Evolutionary conservation across 768 basidiomycete genomes (phyloP).

Genomic region (Phaeolepiota aurea): DNA sequence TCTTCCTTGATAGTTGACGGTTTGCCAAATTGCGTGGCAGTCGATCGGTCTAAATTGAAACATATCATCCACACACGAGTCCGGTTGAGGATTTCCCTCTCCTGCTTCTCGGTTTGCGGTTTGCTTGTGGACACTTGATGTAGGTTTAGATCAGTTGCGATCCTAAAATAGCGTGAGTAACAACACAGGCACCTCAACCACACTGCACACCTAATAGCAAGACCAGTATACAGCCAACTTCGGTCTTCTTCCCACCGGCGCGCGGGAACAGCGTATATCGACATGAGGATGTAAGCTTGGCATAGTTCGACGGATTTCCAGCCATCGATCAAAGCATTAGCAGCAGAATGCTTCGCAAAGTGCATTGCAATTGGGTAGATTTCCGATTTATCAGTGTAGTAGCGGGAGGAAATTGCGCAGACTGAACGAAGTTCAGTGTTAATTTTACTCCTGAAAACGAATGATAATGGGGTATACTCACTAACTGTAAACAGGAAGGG

Average conservation of each 20-base stretch:
- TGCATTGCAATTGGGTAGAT: slow-evolving; percentile 87
- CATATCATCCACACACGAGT: slow-evolving; percentile 88
- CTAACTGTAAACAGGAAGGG: slow-evolving; percentile 89
- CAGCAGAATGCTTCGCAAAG: slow-evolving; percentile 77
- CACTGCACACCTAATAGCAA: slow-evolving; percentile 59
- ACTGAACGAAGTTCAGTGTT: slow-evolving; percentile 29
- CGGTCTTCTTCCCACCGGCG: slow-evolving; percentile 85
- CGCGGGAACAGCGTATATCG: slow-evolving; percentile 72
- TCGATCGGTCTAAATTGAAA: slow-evolving; percentile 82
- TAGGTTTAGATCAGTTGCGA: slow-evolving; percentile 85
- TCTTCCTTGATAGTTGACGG: slow-evolving; percentile 86
- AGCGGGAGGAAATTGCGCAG: slow-evolving; percentile 81
- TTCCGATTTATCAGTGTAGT: slow-evolving; percentile 70
- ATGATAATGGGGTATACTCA: slow-evolving; percentile 26
- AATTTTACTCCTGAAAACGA: neutral
- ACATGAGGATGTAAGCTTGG: slow-evolving; percentile 89
- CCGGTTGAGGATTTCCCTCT: slow-evolving; percentile 78
- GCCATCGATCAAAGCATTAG: slow-evolving; percentile 72
- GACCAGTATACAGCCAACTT: slow-evolving; percentile 83
- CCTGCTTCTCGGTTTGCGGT: slow-evolving; percentile 65
- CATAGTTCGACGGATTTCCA: slow-evolving; percentile 84
- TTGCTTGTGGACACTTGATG: slow-evolving; percentile 57
- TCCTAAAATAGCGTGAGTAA: slow-evolving; percentile 27
- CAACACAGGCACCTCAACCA: slow-evolving; percentile 1
- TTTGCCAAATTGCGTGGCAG: slow-evolving; percentile 85